Conservation (phyloP, 345 rosid genomes). For the Rhodamnia argentea region DNA sequence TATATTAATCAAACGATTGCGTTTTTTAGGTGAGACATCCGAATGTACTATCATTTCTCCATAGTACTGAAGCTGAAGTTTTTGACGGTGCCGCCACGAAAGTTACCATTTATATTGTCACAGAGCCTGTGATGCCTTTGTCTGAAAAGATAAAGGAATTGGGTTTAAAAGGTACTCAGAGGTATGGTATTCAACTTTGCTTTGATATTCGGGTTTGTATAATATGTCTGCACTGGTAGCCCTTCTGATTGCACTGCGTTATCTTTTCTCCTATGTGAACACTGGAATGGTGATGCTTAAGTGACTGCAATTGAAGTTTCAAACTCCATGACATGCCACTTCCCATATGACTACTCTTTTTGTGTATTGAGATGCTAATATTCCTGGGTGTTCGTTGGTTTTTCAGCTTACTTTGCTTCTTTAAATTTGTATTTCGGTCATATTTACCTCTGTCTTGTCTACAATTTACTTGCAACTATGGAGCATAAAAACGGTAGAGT, state of each 20-base stretch:
- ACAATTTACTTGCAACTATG: not conserved
- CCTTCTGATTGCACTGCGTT: not conserved
- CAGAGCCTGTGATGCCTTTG: slow-evolving; percentile 96
- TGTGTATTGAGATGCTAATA: not conserved
- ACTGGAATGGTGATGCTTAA: not conserved
- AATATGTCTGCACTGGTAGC: not conserved
- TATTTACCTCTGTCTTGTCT: not conserved
- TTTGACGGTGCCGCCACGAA: slow-evolving; percentile 59
- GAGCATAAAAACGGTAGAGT: not conserved
- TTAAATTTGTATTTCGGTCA: not conserved
- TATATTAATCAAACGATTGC: not conserved
- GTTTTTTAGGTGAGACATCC: slow-evolving; percentile 90
- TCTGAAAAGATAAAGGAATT: slow-evolving; percentile 96
- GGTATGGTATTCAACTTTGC: slow-evolving; percentile 26
- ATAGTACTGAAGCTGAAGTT: slow-evolving; percentile 88
- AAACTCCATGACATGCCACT: not conserved
- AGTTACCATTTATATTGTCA: slow-evolving; percentile 81
- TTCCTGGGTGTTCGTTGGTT: not conserved
- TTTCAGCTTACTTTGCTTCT: not conserved
- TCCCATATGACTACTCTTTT: not conserved
- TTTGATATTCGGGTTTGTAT: not conserved
- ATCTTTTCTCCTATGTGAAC: not conserved
- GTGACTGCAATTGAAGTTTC: not conserved
- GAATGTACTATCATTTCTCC: slow-evolving; percentile 81
- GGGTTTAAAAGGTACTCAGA: slow-evolving; percentile 77